phyloP scores from a whole-genome alignment of 2,329 filamentous ascomycete species.

The Nigrospora sphaerica region DNA sequence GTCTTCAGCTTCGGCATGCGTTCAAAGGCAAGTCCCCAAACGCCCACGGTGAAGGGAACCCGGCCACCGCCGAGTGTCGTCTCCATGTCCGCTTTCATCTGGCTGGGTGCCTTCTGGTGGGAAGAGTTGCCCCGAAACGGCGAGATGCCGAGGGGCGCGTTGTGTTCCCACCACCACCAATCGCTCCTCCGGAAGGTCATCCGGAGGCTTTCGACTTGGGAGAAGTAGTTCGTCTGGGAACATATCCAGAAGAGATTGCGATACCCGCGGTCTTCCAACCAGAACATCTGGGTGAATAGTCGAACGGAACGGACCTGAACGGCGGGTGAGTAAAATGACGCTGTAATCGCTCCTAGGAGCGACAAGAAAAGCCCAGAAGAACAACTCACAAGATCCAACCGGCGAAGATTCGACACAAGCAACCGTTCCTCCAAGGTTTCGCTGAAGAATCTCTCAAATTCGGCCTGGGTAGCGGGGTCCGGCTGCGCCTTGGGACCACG shows the following conservation, averaged over 20 bases:
- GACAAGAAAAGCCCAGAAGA: neutral
- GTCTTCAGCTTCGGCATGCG: constrained; percentile 11
- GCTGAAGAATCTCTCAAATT: constrained; percentile 12
- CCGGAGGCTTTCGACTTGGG: constrained; percentile 16
- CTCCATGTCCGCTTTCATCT: constrained; percentile 11
- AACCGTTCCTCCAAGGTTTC: constrained; percentile 8
- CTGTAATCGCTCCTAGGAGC: neutral
- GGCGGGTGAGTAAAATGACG: neutral
- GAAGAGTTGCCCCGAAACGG: constrained; percentile 8
- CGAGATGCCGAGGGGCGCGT: constrained; percentile 16
- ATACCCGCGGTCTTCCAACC: constrained; percentile 13
- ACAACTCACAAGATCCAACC: constrained; percentile 7
- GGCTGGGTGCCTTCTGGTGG: neutral
- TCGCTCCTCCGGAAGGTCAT: constrained; percentile 26
- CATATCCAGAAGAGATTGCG: constrained; percentile 2
- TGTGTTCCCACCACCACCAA: constrained; percentile 26
- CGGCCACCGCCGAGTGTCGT: constrained; percentile 2
- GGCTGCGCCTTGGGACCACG: constrained; percentile 4
- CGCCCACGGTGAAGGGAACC: constrained; percentile 3
- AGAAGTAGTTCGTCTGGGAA: constrained; percentile 8
- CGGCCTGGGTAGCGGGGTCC: constrained; percentile 4
- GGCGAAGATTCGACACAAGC: neutral
- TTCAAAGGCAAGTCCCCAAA: constrained; percentile 12
- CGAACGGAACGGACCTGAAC: constrained; percentile 4
- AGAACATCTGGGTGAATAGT: constrained; percentile 13